These are phyloP conservation scores for Trametes sp. DNA, from an alignment of 1,284 basidiomycete genomes.

Conservation along the genomic window DNA sequence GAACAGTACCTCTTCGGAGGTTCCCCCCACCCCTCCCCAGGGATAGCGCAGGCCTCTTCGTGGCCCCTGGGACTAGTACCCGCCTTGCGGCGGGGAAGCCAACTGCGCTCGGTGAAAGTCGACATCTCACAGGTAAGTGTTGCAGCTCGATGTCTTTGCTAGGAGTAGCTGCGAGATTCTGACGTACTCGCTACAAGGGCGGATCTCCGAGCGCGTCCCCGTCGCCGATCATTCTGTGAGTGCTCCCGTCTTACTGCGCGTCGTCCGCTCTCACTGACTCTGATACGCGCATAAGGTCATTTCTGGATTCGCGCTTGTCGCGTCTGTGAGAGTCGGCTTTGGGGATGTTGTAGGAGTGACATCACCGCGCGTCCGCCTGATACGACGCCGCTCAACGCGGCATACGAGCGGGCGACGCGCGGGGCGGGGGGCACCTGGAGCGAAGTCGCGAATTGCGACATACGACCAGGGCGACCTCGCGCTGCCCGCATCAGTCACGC, in stretches of 20 bases:
- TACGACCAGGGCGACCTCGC: not conserved
- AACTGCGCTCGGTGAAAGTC: conserved; percentile 2
- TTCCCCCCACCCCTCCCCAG: not conserved
- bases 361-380: not conserved
- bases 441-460: not conserved
- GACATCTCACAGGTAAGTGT: not conserved
- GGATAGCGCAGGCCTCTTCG: conserved; percentile 19
- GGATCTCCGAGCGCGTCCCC: not conserved
- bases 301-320: not conserved
- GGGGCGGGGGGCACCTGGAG: not conserved
- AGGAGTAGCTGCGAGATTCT: not conserved
- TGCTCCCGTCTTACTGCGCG: not conserved
- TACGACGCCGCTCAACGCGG: not conserved
- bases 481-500: not conserved
- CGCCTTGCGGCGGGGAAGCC: conserved; percentile 14
- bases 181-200: not conserved
- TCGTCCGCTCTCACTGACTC: not conserved
- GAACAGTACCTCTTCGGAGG: too few species aligned
- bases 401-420: not conserved
- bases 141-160: not conserved
- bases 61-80: conserved; percentile 21
- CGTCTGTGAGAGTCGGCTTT: not conserved
- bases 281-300: not conserved
- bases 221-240: not conserved
- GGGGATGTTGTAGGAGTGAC: not conserved